Conservation (phyloP, 1,284 basidiomycete species). For the Earliella scabrosa region DNA sequence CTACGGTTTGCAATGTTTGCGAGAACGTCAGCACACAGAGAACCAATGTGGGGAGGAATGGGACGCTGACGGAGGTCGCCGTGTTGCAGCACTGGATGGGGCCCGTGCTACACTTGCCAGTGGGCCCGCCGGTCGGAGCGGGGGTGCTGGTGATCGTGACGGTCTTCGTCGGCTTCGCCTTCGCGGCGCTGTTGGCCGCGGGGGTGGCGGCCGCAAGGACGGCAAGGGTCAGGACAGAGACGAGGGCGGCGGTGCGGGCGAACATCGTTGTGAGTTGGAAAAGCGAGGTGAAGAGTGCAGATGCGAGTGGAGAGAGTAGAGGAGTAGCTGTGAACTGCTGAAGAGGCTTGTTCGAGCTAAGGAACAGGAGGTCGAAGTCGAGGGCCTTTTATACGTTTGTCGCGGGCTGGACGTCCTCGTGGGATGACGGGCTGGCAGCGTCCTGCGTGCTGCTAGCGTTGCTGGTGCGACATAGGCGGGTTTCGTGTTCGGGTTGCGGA, state of each 20-base stretch:
- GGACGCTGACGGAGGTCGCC: slow-evolving; percentile 19
- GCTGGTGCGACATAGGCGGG: no score
- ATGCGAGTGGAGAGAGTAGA: not conserved
- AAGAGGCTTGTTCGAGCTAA: slow-evolving; percentile 10
- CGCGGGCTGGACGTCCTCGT: not conserved
- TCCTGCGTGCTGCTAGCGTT: no score
- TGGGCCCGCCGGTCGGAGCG: slow-evolving; percentile 14
- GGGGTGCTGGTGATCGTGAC: slow-evolving; percentile 24
- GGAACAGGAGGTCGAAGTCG: not conserved
- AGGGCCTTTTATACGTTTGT: slow-evolving; percentile 1
- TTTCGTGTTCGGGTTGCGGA: no score
- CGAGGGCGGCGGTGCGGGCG: slow-evolving; percentile 22
- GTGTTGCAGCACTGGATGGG: slow-evolving; percentile 37
- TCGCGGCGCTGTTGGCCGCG: slow-evolving; percentile 13
- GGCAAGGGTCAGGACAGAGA: slow-evolving; percentile 26
- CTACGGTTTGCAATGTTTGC: slow-evolving; percentile 7
- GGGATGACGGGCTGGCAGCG: no score
- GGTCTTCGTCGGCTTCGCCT: slow-evolving; percentile 17
- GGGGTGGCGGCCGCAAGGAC: slow-evolving; percentile 35
- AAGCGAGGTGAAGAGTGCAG: not conserved
- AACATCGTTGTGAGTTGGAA: slow-evolving; percentile 17
- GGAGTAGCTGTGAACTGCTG: slow-evolving; percentile 21
- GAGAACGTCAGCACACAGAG: no score
- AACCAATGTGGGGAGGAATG: not conserved
- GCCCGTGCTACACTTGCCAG: slow-evolving; percentile 30